Evolutionary conservation across 352 stramenopile species (phyloP).

Genomic region (Peronospora tabacina): DNA sequence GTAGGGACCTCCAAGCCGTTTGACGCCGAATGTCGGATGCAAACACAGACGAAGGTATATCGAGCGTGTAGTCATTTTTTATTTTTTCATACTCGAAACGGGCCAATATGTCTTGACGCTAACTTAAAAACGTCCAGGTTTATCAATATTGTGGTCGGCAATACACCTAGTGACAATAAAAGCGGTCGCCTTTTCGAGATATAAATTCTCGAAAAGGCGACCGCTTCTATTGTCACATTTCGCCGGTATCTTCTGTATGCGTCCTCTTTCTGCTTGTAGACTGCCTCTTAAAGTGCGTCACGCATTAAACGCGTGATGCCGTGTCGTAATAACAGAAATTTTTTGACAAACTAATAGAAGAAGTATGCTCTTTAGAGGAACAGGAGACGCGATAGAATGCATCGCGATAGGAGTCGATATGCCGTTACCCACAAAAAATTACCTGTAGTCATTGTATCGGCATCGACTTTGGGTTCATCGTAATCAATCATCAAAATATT

Average conservation of each 20-base stretch:
- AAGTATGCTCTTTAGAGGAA: background rate
- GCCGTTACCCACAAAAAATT: too few species aligned
- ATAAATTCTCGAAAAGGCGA: too few species aligned
- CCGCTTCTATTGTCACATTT: too few species aligned
- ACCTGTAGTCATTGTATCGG: background rate
- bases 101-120: background rate
- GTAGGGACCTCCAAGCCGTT: conserved; percentile 18
- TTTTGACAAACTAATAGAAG: background rate
- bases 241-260: background rate
- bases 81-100: too few species aligned
- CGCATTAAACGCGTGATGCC: background rate
- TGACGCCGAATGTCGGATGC: conserved; percentile 23
- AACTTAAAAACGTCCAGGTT: background rate
- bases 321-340: background rate
- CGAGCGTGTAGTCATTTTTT: background rate
- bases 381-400: background rate
- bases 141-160: background rate
- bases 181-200: background rate
- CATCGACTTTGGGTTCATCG: background rate
- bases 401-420: background rate
- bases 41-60: background rate
- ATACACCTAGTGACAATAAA: too few species aligned
- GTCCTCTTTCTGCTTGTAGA: background rate
- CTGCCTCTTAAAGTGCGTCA: background rate
- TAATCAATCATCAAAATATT: too few species aligned